Conservation (phyloP, 1,284 basidiomycete genomes). For the Irpex sp. region DNA sequence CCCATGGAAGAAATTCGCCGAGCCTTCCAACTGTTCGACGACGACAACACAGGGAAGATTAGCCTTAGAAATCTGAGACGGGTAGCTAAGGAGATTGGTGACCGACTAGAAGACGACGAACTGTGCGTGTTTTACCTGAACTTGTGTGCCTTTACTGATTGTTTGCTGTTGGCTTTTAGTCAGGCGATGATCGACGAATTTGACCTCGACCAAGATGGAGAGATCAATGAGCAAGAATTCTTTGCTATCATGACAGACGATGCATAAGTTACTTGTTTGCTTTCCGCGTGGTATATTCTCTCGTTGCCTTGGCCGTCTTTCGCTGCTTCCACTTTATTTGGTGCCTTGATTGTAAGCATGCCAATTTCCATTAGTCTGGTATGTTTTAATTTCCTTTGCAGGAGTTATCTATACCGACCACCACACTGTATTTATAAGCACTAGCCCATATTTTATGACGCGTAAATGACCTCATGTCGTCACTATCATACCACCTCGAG, state of each 20-base stretch:
- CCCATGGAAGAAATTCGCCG: conserved; percentile 95
- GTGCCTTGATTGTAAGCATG: not conserved
- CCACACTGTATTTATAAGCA: not conserved
- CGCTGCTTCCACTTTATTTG: not conserved
- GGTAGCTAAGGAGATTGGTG: conserved; percentile 97
- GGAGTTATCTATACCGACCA: not conserved
- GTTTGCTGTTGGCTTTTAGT: conserved; percentile 38
- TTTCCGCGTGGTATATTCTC: not conserved
- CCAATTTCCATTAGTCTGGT: not conserved
- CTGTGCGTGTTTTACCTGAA: conserved; percentile 58
- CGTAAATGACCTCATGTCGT: not conserved
- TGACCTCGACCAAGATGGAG: conserved; percentile 97
- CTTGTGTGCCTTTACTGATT: not conserved
- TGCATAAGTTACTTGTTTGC: conserved; percentile 34
- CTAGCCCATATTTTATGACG: not conserved
- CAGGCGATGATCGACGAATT: conserved; percentile 99
- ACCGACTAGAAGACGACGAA: conserved; percentile 94
- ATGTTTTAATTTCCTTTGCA: not conserved
- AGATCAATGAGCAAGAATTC: conserved; percentile 94
- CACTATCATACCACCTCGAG: not conserved
- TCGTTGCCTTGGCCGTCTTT: not conserved
- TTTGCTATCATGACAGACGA: conserved; percentile 98
- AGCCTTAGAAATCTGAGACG: conserved; percentile 86
- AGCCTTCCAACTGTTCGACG: conserved; percentile 96
- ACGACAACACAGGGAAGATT: conserved; percentile 95